A percentile compares a stretch with the other conserved stretches of the same genome.
Conservation (phyloP, 768 basidiomycete genomes). For the Tremella fuciformis region DNA sequence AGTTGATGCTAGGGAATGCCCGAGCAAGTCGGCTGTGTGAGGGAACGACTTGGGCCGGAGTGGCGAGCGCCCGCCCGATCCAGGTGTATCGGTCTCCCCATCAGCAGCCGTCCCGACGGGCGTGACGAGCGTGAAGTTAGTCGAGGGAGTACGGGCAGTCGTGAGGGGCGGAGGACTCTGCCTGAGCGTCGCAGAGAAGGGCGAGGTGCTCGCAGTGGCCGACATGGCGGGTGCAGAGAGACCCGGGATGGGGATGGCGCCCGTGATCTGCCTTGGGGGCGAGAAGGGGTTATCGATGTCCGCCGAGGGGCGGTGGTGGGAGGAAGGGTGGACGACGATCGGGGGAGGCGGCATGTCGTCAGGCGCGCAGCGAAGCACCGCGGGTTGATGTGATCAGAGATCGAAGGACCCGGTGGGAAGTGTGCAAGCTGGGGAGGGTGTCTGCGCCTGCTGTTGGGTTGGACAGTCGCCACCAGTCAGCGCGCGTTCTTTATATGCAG, state of each 20-base stretch:
- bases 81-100: too few relatives aligned
- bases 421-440: too few relatives aligned
- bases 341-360: constrained; percentile 1
- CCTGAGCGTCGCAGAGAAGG: neutral
- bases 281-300: constrained; percentile 5
- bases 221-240: neutral
- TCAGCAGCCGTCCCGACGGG: neutral
- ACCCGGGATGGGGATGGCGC: constrained; percentile 4
- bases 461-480: too few relatives aligned
- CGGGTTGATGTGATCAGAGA: too few relatives aligned
- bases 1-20: constrained; percentile 1
- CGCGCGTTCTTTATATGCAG: too few relatives aligned
- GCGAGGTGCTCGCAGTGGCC: neutral
- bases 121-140: neutral
- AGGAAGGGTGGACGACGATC: neutral
- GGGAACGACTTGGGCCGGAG: constrained; percentile 6
- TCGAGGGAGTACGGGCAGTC: neutral
- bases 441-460: too few relatives aligned
- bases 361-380: too few relatives aligned
- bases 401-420: too few relatives aligned
- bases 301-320: neutral
- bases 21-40: constrained; percentile 11
- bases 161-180: neutral
- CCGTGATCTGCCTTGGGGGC: neutral
- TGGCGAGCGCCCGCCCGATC: neutral